These are phyloP conservation scores for Claviceps monticola DNA, from an alignment of 2,329 filamentous ascomycete genomes.

Conservation along the genomic window DNA sequence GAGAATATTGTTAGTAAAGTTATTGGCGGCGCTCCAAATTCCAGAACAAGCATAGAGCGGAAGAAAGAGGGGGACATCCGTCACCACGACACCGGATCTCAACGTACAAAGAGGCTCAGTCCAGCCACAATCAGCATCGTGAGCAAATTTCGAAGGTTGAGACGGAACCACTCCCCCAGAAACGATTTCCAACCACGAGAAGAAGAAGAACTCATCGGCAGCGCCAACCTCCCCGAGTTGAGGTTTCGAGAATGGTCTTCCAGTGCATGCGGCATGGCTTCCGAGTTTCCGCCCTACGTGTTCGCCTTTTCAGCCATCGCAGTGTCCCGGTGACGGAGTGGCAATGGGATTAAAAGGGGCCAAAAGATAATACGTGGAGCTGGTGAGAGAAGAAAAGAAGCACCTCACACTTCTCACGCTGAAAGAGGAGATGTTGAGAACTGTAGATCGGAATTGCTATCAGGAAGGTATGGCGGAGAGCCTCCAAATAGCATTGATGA, in stretches of 20 bases:
- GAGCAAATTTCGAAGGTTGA: constrained; percentile 44
- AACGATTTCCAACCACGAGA: constrained; percentile 10
- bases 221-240: background rate
- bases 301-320: background rate
- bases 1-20: background rate
- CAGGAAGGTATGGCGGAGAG: too few species aligned
- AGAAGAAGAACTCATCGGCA: background rate
- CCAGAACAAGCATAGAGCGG: background rate
- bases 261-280: constrained; percentile 11
- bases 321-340: background rate
- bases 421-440: too few species aligned
- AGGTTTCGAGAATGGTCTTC: constrained; percentile 1
- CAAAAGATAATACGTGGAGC: background rate
- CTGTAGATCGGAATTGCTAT: too few species aligned
- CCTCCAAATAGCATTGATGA: too few species aligned
- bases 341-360: background rate
- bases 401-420: background rate
- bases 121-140: constrained; percentile 39
- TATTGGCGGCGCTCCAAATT: background rate
- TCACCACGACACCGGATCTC: background rate
- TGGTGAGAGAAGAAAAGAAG: background rate
- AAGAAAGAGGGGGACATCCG: background rate
- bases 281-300: background rate
- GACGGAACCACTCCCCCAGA: constrained; percentile 36
- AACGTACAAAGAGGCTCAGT: constrained; percentile 16